Evolutionary conservation across 208 protist species (phyloP).

Genomic region (Crithidia bombi): DNA sequence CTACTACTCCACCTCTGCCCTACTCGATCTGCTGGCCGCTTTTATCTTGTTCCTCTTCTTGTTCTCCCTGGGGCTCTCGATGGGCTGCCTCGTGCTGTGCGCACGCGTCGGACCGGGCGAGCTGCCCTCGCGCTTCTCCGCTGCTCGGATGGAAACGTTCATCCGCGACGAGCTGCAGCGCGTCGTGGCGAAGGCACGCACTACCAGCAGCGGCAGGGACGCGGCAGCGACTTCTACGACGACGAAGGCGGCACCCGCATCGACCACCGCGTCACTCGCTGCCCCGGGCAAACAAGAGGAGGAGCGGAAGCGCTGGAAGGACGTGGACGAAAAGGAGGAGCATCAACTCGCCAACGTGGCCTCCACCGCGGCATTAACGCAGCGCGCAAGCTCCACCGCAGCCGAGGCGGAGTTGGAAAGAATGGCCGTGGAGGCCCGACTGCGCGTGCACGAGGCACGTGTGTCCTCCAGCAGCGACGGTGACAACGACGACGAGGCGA

Average conservation of each 20-base stretch:
- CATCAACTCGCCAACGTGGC: conserved; percentile 34
- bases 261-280: background rate
- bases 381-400: conserved; percentile 16
- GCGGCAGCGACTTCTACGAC: background rate
- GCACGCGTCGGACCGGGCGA: conserved; percentile 32
- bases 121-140: conserved; percentile 43
- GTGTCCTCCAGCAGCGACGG: background rate
- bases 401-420: conserved; percentile 27
- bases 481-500: background rate
- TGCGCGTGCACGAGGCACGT: conserved; percentile 23
- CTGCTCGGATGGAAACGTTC: conserved; percentile 47
- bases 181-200: conserved; percentile 25
- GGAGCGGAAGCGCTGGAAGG: conserved; percentile 11
- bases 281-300: background rate
- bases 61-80: conserved; percentile 20
- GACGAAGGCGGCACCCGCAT: background rate
- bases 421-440: conserved; percentile 24
- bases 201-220: background rate
- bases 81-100: conserved; percentile 21
- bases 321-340: conserved; percentile 29
- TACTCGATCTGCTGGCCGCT: conserved; percentile 16
- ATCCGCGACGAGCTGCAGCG: conserved; percentile 44
- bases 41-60: conserved; percentile 28
- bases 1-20: conserved; percentile 30
- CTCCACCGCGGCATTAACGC: conserved; percentile 23